Evolutionary conservation across 73 alveolate species (phyloP).

Genomic region (Urostyla sp.): DNA sequence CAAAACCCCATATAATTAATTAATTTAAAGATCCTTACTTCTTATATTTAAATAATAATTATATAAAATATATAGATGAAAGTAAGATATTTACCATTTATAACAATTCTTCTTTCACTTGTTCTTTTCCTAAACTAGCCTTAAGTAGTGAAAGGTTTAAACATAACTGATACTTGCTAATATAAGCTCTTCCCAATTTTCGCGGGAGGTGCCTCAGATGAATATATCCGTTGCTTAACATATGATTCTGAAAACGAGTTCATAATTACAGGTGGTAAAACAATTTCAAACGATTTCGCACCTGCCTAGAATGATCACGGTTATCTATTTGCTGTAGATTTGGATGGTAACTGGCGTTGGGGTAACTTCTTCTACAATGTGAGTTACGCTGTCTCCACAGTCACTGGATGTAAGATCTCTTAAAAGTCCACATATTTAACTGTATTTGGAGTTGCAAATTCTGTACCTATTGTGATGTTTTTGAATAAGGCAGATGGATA

Average conservation of each 20-base stretch:
- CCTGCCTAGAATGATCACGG: conserved; percentile 62
- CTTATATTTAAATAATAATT: too few relatives aligned
- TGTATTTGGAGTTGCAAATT: conserved; percentile 40
- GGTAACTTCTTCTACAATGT: conserved; percentile 64
- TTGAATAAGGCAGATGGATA: conserved; percentile 34
- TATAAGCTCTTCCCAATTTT: conserved; percentile 52
- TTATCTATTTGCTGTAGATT: conserved; percentile 36
- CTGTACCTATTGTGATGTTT: conserved; percentile 45
- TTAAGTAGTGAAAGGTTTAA: too few relatives aligned
- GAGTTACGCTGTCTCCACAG: conserved; percentile 35
- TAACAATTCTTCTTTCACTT: too few relatives aligned
- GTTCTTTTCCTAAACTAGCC: too few relatives aligned
- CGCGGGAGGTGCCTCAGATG: conserved; percentile 51
- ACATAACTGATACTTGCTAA: conserved; percentile 19
- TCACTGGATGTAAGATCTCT: conserved; percentile 25
- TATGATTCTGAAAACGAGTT: conserved; percentile 7
- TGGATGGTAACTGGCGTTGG: conserved; percentile 61
- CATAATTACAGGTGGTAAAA: conserved; percentile 50
- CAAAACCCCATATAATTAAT: too few relatives aligned
- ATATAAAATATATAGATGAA: too few relatives aligned
- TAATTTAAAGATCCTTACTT: too few relatives aligned
- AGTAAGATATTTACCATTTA: too few relatives aligned
- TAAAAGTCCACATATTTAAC: conserved; percentile 11
- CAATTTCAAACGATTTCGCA: conserved; percentile 37
- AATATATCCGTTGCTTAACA: neutral